Percentiles rank a stretch among this genome's conserved stretches.
phyloP scores from a whole-genome alignment of 169 alveolate species.

The Eimeria zaria region DNA sequence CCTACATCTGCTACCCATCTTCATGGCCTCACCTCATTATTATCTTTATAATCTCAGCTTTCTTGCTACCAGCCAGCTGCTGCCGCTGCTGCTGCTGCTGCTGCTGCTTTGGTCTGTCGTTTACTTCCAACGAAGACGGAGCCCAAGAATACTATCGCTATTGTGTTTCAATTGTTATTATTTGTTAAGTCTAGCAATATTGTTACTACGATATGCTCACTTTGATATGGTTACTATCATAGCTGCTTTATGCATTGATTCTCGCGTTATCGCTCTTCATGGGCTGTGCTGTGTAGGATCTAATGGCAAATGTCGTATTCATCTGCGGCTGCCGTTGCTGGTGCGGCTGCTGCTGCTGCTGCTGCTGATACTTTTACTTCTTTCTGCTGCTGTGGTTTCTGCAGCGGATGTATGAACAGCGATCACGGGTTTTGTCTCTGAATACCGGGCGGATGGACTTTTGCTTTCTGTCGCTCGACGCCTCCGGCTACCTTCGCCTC shows the following conservation, averaged over 20 bases:
- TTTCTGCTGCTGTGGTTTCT: not conserved
- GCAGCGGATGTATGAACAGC: slow-evolving; percentile 35
- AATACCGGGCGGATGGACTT: slow-evolving; percentile 27
- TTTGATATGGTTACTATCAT: no score
- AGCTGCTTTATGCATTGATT: no score
- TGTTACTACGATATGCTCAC: no score
- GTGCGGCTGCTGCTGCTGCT: not conserved
- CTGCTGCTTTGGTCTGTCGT: not conserved
- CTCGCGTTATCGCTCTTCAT: no score
- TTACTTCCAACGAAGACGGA: not conserved
- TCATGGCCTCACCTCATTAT: not conserved
- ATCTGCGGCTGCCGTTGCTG: not conserved
- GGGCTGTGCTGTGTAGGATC: no score
- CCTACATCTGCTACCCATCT: no score
- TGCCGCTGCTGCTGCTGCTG: not conserved
- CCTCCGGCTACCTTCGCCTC: slow-evolving; percentile 32
- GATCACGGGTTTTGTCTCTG: slow-evolving; percentile 26
- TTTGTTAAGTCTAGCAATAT: no score
- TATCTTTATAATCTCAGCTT: not conserved
- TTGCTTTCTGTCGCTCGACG: slow-evolving; percentile 28
- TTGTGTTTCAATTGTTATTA: no score
- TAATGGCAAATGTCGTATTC: no score
- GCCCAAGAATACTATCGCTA: not conserved
- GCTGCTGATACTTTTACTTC: no score
- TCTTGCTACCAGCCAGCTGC: not conserved